These are phyloP conservation scores for Apiospora aurea DNA, from an alignment of 2,329 filamentous ascomycete species.

Conservation along the genomic window DNA sequence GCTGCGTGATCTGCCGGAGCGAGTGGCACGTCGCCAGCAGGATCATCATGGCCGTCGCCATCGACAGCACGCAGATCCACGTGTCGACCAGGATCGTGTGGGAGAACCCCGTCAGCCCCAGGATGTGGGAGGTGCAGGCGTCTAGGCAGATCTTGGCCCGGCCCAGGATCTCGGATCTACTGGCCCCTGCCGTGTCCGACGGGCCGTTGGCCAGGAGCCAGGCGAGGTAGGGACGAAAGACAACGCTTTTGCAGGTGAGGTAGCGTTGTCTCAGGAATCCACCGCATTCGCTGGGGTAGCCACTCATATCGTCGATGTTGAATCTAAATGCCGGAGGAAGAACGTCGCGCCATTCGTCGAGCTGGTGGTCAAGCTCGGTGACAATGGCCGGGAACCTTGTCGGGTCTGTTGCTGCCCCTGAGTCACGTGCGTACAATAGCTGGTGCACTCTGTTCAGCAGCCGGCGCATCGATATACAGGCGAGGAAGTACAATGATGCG, in stretches of 20 bases:
- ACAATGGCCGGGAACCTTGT: conserved; percentile 56
- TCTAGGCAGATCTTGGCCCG: conserved; percentile 51
- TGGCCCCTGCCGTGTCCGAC: conserved; percentile 30
- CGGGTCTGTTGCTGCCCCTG: conserved; percentile 52
- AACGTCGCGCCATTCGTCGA: conserved; percentile 57
- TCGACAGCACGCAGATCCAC: conserved; percentile 61
- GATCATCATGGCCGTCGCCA: conserved; percentile 58
- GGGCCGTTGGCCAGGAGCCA: conserved; percentile 50
- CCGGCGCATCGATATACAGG: conserved; percentile 59
- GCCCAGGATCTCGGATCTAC: conserved; percentile 35
- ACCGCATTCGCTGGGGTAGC: conserved; percentile 48
- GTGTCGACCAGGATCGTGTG: conserved; percentile 61
- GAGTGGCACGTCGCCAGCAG: conserved; percentile 53
- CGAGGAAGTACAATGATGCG: conserved; percentile 59
- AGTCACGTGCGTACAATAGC: conserved; percentile 54
- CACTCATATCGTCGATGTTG: conserved; percentile 33
- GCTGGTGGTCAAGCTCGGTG: conserved; percentile 55
- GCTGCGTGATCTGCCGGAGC: conserved; percentile 45
- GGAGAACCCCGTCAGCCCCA: conserved; percentile 54
- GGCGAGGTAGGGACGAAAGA: conserved; percentile 59
- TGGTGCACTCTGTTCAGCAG: conserved; percentile 57
- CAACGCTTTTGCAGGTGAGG: conserved; percentile 58
- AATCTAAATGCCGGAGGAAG: conserved; percentile 53
- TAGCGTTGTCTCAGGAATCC: conserved; percentile 59
- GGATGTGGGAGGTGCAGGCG: conserved; percentile 55